Base-by-base conservation (phyloP, 177 flowering plant genomes). In the Vitis hybrid region DNA sequence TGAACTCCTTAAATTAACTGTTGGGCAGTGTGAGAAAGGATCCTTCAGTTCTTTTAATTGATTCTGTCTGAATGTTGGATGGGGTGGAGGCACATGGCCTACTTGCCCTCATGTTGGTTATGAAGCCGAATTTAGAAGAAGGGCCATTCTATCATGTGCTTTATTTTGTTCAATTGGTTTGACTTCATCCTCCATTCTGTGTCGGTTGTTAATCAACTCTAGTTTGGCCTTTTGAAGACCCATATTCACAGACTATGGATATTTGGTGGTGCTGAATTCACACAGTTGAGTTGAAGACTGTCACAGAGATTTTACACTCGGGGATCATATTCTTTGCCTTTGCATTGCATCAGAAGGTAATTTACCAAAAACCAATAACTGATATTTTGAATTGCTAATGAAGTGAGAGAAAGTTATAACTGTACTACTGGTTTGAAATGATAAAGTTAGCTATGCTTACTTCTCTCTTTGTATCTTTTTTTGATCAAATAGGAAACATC, bases 21-120 rank as follows among this genome's bases (percentile, higher is more conserved):
- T 86, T 15, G 79, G 82, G 63, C 84, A 86, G 72, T 88, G 91
- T 78, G 81, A 71, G 53, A 76, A 73, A 63, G 80, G 82, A 57
- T 68, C 69, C 53, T 73, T 71, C n/a, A 67, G 80, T 53, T 73
- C 86, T 38, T 24, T 71, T 62, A 53, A 57, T 17, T 64, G 79
- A 65, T 73, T 62, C 62, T 69, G 59, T 66, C 59, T 83, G 81
- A 83, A 49, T 56, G 38, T 22, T 57, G 65, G 64, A 67, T 52
- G 64, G 52, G 33, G 58, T 58, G 77, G n/a, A 64, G 53, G 10
- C 59, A 56, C 55, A 20, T 50, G 71, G 67, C 66, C 69, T 60
- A 38, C 63, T 50, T 56, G 22, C 57, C 17, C 60, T 20, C 15
- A 2, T 47, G 22, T 54, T 15, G 70, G 53, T 22, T 69, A 33